Evolutionary conservation across 176 grass and related monocot species (phyloP), one percentile per base, ranked within the genome.

Genomic region (Carex parvula): DNA sequence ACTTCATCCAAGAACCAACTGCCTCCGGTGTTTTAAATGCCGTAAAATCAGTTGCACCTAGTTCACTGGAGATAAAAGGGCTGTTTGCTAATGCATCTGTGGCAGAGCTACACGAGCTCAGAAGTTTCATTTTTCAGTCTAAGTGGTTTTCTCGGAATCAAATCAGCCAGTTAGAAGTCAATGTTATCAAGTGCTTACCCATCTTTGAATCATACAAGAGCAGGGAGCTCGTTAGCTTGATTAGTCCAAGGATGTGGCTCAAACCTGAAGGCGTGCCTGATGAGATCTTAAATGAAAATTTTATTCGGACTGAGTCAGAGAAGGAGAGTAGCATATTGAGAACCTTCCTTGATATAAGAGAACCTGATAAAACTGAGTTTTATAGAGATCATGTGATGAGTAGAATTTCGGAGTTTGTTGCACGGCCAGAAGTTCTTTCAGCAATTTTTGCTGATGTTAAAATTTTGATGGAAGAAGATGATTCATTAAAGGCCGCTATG

Each of bases 181-280:
- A 81, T 26, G 89, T 87, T 88, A 94, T 98, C 64, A 94, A 66
- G 68, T 84, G 84, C 57, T 89, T 98, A 82, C 95, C 95, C 44
- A 89, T 98, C 87, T 98, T 98, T 93, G 92, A 98, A 88, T 98
- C 92, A 75, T 98, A 90, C 90, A 94, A 88, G 90, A 91, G 79
- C 70, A 94, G 92, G 87, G 89, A 94, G 82, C 86, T 98, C 57
- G 83, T 88, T 84, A 91, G 57, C 66, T 88, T 98, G 87, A 66
- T 84, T 76, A 87, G 83, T 74, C 91, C 95, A 79, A 86, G 58
- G 84, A 98, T 94, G 88, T 98, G 92, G 95, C 91, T 98, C 87
- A 94, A 94, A 93, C 89, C 92, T 46, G 92, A 94, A 79, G 92
- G 95, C n/a, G 74, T 94, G 58, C 87, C 90, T 82, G 95, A 94